These are phyloP conservation scores for Beauveria sp. DNA, from an alignment of 2,329 filamentous ascomycete genomes.

Conservation along the genomic window DNA sequence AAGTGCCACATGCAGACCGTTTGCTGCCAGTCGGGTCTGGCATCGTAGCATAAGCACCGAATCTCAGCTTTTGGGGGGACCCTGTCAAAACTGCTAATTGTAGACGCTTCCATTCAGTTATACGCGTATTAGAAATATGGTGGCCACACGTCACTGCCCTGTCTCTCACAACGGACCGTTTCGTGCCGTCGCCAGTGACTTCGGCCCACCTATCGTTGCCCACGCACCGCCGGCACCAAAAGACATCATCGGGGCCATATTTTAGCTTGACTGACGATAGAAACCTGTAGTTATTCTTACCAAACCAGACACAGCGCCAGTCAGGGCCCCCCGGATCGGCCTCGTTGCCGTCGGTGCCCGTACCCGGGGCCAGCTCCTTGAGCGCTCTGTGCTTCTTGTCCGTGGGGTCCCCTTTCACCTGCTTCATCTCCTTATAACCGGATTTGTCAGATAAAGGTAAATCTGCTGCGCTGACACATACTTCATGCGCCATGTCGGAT, in stretches of 20 bases:
- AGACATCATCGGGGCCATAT: neutral
- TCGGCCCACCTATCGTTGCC: constrained; percentile 3
- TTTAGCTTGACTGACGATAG: neutral
- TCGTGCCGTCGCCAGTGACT: neutral
- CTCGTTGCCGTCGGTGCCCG: neutral
- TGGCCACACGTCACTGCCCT: neutral
- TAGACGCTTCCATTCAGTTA: too few species aligned
- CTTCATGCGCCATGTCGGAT: neutral
- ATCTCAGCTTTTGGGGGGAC: too few species aligned
- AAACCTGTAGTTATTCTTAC: neutral
- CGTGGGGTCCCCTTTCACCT: neutral
- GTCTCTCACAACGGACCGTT: neutral
- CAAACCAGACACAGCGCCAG: neutral
- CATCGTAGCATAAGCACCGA: too few species aligned
- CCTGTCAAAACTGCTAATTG: too few species aligned
- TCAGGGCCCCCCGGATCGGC: neutral
- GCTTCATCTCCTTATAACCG: neutral
- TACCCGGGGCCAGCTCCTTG: neutral
- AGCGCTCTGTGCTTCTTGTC: neutral
- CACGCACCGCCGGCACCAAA: constrained; percentile 1
- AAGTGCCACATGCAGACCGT: too few species aligned
- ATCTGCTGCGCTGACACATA: neutral
- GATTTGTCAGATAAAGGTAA: neutral
- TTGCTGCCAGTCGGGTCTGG: too few species aligned
- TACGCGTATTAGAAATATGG: neutral